These are phyloP conservation scores for Rhizophagus clarus DNA, from an alignment of 192 early-diverging fungal genomes.

Conservation along the genomic window DNA sequence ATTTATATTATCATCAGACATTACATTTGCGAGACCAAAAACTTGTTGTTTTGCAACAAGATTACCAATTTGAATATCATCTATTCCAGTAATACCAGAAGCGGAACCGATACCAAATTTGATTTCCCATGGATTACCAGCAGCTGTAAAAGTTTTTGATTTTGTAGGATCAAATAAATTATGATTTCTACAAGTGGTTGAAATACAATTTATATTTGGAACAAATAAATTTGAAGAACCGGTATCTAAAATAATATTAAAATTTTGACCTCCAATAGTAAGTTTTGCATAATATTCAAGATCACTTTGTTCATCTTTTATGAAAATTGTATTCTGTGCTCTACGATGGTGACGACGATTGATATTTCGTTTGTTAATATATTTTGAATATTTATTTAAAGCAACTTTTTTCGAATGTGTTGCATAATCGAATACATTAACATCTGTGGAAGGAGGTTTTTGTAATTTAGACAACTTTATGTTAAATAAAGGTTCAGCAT, in stretches of 20 bases:
- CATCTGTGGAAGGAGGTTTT: too few relatives aligned
- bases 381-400: too few relatives aligned
- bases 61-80: constrained; percentile 33
- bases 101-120: constrained; percentile 41
- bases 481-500: too few relatives aligned
- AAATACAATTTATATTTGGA: constrained; percentile 33
- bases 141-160: constrained; percentile 33
- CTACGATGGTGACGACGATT: too few relatives aligned
- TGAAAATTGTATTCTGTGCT: too few relatives aligned
- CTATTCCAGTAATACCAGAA: constrained; percentile 37
- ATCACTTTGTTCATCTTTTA: constrained; percentile 15
- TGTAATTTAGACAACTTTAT: too few relatives aligned
- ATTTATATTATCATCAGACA: constrained; percentile 47
- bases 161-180: constrained; percentile 27
- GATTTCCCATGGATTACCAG: constrained; percentile 29
- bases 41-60: constrained; percentile 29
- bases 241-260: constrained; percentile 60
- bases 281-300: constrained; percentile 55
- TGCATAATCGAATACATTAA: too few relatives aligned
- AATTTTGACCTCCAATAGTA: constrained; percentile 53
- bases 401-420: too few relatives aligned
- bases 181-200: constrained; percentile 32
- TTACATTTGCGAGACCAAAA: constrained; percentile 45
- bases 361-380: too few relatives aligned
- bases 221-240: constrained; percentile 60